Base-by-base conservation (phyloP, 1,284 basidiomycete species). In the Fomitopsis schrenkii region DNA sequence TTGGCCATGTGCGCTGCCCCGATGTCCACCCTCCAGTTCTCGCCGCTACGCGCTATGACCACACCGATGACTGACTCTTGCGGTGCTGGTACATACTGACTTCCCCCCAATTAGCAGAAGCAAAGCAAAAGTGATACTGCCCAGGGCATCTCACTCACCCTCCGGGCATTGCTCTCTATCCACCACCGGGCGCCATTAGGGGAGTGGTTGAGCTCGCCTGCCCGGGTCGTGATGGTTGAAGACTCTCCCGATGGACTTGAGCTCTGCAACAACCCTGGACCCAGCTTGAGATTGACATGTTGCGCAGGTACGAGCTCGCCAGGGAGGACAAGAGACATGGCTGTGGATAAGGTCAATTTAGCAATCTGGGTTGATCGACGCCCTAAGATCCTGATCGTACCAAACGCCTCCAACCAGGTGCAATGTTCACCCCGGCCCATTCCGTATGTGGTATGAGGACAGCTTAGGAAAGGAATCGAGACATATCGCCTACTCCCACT, bases 21-120 rank as follows among this genome's bases (percentile, higher is more conserved):
- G 66, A 95, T 91, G 71, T 95, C 93, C 30, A 94, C 89, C 44
- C 91, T 83, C 79, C 85, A 95, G 6, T 85, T 87, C 68, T 95
- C 93, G 48, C 90, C 91, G 55, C 85, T 81, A 62, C 86, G 84
- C 62, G 85, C 87, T 8, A 80, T 77, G 26, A 95, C 78, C 53
- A 88, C 78, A 3, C 93, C 93, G 44, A 94, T 80, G 0, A 94
- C 91, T 12, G 85, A 84, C 72, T 95, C 93, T 67, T 94, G 90
- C 2, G 88, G 74, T 35, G 90, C 90, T 50, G 93, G 91, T n/a
- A 90, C 80, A 76, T 95, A 95, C 93, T 94, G 69, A n/a, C 56
- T 59, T 55, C 30, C 59, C 15, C 30, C 26, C 44, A 8, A 28
- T 68, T 19, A 67, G 67, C 38, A n/a, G 10, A 41, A 30, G 4